Base-by-base conservation (phyloP, 352 stramenopile genomes). In the Saprolegnia parasitica region DNA sequence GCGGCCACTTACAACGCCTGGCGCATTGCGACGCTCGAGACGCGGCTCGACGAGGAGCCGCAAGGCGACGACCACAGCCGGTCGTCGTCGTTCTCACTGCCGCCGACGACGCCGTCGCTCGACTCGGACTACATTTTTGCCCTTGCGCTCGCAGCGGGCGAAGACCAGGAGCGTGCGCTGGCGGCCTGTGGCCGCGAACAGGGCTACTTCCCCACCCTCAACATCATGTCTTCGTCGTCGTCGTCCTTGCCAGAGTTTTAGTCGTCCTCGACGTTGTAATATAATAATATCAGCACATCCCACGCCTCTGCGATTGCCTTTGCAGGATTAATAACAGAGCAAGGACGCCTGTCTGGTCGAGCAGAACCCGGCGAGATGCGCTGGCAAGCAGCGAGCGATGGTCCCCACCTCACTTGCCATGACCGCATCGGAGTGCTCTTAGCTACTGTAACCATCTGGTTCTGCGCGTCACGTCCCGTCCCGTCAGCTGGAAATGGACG, bases 81-180 rank as follows among this genome's bases (percentile, higher is more conserved):
- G 42, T 49, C 40, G 29, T 42, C 58, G 40, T 40, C 29, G 23
- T 39, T 21, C 13, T 23, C 39, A n/a, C n/a, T 52, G n/a, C 16
- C 13, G 15, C 26, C 54, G 24, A 18, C 16, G 20, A 21, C 16
- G 15, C 15, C 24, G 10, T 10, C 40, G 16, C 58, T 67, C 39
- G 35, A 67, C 32, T 42, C 58, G n/a, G 58, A 67, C 26, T 67
- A 67, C 58, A 67, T 67, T 20, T 67, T 67, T 40, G 58, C 58
- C 6, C 40, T 67, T 15, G 58, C 58, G 11, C 16, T 67, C 6
- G 58, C 58, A 4, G 42, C 20, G 9, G 58, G 58, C 26, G 58
- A 67, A 39, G 58, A 67, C 39, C 58, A 67, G n/a, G 58, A 67
- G 24, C 58, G 49, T 5, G 58, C 58, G 40, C 58, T 67, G 21